A percentile compares a stretch with the other conserved stretches of the same genome.
phyloP scores from a whole-genome alignment of 495 filamentous ascomycete species.

The Aspergillus affinis region DNA sequence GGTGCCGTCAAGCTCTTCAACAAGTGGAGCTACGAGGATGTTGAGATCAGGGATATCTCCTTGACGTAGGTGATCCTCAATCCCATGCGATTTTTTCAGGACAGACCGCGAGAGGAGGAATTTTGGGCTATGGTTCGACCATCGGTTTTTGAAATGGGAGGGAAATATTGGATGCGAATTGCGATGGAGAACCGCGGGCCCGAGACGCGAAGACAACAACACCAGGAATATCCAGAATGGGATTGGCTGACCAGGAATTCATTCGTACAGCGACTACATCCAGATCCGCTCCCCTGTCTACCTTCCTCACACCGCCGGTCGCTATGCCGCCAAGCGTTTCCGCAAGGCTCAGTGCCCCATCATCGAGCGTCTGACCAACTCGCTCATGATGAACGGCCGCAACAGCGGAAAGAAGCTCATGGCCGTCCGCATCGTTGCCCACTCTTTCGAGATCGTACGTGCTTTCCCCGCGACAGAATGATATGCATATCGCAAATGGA shows the following conservation, averaged over 20 bases:
- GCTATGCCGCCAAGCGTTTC: conserved; percentile 99
- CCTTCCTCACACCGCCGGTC: conserved; percentile 96
- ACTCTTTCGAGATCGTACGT: conserved; percentile 98
- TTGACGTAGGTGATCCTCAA: conserved; percentile 78
- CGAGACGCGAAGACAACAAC: not conserved
- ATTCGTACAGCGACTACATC: conserved; percentile 84
- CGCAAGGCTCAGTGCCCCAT: conserved; percentile 99
- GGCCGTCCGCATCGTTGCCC: conserved; percentile 98
- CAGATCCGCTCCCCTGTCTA: conserved; percentile 98
- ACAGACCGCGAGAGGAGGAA: conserved; percentile 17
- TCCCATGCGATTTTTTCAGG: conserved; percentile 20
- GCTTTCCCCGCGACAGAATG: not conserved
- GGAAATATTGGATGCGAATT: not conserved
- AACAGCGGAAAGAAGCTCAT: conserved; percentile 99
- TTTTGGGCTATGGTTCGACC: not conserved
- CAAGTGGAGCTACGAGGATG: conserved; percentile 97
- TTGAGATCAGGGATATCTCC: conserved; percentile 98
- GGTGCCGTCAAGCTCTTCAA: conserved; percentile 98
- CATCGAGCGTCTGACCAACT: conserved; percentile 99
- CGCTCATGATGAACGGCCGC: conserved; percentile 99
- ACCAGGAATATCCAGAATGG: not conserved
- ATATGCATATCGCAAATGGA: not conserved
- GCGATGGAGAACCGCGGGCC: conserved; percentile 4
- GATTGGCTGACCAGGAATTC: conserved; percentile 2
- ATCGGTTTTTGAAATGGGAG: not conserved